A percentile compares a stretch with the other conserved stretches of the same genome.
These are phyloP conservation scores for Diutina pseudorugosa DNA, from an alignment of 1,139 yeast species.

Conservation along the genomic window DNA sequence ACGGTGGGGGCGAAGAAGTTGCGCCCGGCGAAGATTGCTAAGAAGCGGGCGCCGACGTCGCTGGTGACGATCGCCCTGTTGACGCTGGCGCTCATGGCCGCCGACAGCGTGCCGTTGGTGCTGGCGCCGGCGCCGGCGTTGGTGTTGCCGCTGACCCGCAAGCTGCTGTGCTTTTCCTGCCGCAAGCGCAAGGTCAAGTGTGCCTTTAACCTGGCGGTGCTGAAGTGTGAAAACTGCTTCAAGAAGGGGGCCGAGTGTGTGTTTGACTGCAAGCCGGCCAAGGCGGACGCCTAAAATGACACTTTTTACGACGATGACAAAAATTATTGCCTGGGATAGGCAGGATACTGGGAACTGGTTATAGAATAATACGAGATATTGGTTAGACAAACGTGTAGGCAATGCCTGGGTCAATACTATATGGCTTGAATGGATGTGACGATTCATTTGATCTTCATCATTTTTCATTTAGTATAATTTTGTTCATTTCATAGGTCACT, in stretches of 20 bases:
- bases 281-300: neutral
- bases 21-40: conserved; percentile 5
- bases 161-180: conserved; percentile 9
- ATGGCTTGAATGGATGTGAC: too few relatives aligned
- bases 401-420: too few relatives aligned
- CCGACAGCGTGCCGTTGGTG: conserved; percentile 1
- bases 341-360: neutral
- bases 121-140: neutral
- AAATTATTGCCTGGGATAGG: neutral
- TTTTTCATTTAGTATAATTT: too few relatives aligned
- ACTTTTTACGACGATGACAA: neutral
- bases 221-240: conserved; percentile 9
- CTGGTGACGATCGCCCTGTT: conserved; percentile 5
- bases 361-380: neutral
- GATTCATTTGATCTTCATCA: too few relatives aligned
- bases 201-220: conserved; percentile 6
- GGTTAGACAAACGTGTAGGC: too few relatives aligned
- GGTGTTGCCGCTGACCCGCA: conserved; percentile 6
- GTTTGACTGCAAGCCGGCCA: conserved; percentile 5
- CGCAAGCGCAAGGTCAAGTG: conserved; percentile 13
- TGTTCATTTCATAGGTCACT: too few relatives aligned
- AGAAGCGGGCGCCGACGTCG: conserved; percentile 5
- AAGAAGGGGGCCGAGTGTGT: conserved; percentile 9
- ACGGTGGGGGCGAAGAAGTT: conserved; percentile 2
- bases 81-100: conserved; percentile 4